Conservation (phyloP, 176 grass and related monocot species). For the bread wheat (Triticum aestivum) region IWGSC_CS_RefSeq_v2.1 NC_057798.1:716167999-716168498, state of each 20-base stretch:
- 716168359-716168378: too few species aligned
- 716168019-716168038: conserved; percentile 30
- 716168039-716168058: neutral
- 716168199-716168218: conserved; percentile 12
- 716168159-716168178: conserved; percentile 24
- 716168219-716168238: conserved; percentile 35
- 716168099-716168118: conserved; percentile 37
- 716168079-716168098: conserved; percentile 42
- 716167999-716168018: conserved; percentile 44
- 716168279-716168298: neutral
- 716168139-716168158: conserved; percentile 36
- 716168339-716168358: too few species aligned
- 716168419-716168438: neutral
- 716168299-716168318: neutral
- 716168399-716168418: too few species aligned
- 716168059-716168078: conserved; percentile 41
- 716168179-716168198: conserved; percentile 10
- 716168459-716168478: neutral
- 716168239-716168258: neutral
- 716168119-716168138: conserved; percentile 29
- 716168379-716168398: too few species aligned
- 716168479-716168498: too few species aligned
- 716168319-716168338: too few species aligned
- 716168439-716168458: conserved; percentile 8
- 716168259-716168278: conserved; percentile 47